A percentile compares a stretch with the other conserved stretches of the same genome.
Evolutionary conservation across 1,139 yeast genomes (phyloP).

Genomic region (Fermentozyma sake): DNA sequence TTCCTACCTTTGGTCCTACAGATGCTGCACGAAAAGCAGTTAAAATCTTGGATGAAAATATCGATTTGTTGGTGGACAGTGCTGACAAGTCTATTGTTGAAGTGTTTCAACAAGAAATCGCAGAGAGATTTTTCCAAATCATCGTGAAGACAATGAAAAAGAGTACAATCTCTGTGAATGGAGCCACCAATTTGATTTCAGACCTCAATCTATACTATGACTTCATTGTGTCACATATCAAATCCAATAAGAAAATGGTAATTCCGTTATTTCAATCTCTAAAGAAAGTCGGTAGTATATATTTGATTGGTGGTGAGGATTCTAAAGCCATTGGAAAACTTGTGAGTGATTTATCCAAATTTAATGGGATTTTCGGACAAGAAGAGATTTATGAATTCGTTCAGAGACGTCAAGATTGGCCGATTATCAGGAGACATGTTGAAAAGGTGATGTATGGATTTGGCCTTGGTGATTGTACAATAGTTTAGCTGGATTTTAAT

Average conservation of each 20-base stretch:
- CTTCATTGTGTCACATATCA: constrained; percentile 57
- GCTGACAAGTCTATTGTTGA: constrained; percentile 87
- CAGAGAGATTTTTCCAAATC: constrained; percentile 75
- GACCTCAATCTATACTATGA: constrained; percentile 75
- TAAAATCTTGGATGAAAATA: constrained; percentile 64
- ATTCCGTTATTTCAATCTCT: constrained; percentile 76
- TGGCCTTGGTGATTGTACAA: constrained; percentile 61
- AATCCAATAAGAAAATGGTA: constrained; percentile 58
- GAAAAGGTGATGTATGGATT: constrained; percentile 95
- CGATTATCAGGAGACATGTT: constrained; percentile 66
- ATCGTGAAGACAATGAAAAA: constrained; percentile 70
- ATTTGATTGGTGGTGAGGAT: constrained; percentile 67
- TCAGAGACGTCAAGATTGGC: constrained; percentile 86
- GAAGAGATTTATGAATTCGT: constrained; percentile 94
- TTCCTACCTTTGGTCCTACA: constrained; percentile 51
- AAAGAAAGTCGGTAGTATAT: constrained; percentile 80
- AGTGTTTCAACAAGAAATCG: constrained; percentile 91
- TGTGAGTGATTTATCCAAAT: constrained; percentile 78
- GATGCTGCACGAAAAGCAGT: constrained; percentile 64
- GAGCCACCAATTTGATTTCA: constrained; percentile 74
- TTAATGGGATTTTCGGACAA: constrained; percentile 84
- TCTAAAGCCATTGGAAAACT: constrained; percentile 83
- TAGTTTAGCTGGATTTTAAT: constrained; percentile 35
- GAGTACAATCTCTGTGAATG: constrained; percentile 68
- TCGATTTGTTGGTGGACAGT: constrained; percentile 70